These are phyloP conservation scores for Davidsoniella neocaledoniae DNA, from an alignment of 2,329 filamentous ascomycete genomes.

Conservation along the genomic window DNA sequence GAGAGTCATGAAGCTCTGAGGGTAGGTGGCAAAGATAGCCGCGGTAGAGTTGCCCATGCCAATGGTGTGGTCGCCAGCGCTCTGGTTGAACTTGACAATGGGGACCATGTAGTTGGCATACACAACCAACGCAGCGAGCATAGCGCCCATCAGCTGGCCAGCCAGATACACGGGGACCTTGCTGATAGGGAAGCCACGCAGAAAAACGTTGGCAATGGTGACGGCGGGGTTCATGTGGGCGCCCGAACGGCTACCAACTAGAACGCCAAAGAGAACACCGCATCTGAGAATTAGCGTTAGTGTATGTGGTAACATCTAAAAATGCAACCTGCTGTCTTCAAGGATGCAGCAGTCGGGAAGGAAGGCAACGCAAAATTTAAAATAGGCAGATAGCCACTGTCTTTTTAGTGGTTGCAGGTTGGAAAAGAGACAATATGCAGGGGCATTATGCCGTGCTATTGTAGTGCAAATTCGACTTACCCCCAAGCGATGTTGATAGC, in stretches of 20 bases:
- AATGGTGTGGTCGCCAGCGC: constrained; percentile 43
- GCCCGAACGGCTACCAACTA: constrained; percentile 47
- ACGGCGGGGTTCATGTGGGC: constrained; percentile 57
- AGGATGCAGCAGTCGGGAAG: neutral
- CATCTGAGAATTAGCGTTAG: constrained; percentile 23
- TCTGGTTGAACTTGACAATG: constrained; percentile 48
- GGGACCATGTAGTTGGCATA: constrained; percentile 48
- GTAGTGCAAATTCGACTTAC: constrained; percentile 19
- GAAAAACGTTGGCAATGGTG: constrained; percentile 52
- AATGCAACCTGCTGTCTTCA: neutral
- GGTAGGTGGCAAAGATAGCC: constrained; percentile 59
- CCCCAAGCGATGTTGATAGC: constrained; percentile 34
- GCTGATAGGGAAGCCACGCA: constrained; percentile 50
- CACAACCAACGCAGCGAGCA: constrained; percentile 41
- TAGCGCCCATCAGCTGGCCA: constrained; percentile 51
- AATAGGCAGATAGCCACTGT: neutral
- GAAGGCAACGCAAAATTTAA: neutral
- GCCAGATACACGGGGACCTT: constrained; percentile 50
- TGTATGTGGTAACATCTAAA: neutral
- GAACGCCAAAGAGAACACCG: constrained; percentile 53
- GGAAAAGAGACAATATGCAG: neutral
- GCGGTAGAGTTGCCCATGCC: constrained; percentile 41
- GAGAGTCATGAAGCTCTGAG: constrained; percentile 48
- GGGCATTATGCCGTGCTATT: neutral
- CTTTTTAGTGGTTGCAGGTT: neutral